Conservation (phyloP, 2,329 filamentous ascomycete genomes). For the Aureobasidium namibiae region DNA sequence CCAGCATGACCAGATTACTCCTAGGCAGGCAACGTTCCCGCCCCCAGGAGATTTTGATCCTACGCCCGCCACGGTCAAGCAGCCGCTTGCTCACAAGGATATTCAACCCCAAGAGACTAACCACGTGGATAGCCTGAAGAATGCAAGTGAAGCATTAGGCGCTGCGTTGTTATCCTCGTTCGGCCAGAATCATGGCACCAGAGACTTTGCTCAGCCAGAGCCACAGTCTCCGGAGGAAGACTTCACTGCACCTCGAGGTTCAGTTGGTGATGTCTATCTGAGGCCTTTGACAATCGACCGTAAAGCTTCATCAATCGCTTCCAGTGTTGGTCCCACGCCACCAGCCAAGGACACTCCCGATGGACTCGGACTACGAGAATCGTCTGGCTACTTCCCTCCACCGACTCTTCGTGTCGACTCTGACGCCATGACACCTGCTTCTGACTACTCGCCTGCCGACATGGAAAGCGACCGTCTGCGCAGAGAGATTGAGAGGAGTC, state of each 20-base stretch:
- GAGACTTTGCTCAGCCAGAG: slow-evolving; percentile 24
- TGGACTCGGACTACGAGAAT: slow-evolving; percentile 8
- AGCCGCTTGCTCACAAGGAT: slow-evolving; percentile 20
- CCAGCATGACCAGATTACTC: slow-evolving; percentile 15
- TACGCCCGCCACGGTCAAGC: slow-evolving; percentile 28
- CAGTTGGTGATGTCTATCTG: slow-evolving; percentile 28
- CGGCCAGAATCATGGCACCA: slow-evolving; percentile 27
- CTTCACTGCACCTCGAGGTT: slow-evolving; percentile 19
- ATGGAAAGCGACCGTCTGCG: slow-evolving; percentile 64
- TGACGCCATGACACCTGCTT: background rate
- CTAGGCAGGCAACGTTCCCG: background rate
- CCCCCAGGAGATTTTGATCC: slow-evolving; percentile 19
- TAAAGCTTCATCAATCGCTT: slow-evolving; percentile 25
- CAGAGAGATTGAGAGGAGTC: slow-evolving; percentile 65
- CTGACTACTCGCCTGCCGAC: slow-evolving; percentile 42
- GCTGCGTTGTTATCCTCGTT: slow-evolving; percentile 33
- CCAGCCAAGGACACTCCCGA: slow-evolving; percentile 37
- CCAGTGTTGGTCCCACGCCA: slow-evolving; percentile 37
- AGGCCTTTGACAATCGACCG: slow-evolving; percentile 32
- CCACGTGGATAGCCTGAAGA: slow-evolving; percentile 39
- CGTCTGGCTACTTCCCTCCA: slow-evolving; percentile 30
- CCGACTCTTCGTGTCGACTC: slow-evolving; percentile 15
- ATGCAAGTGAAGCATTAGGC: slow-evolving; percentile 41
- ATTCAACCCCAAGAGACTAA: slow-evolving; percentile 18
- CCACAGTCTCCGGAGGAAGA: slow-evolving; percentile 18